These are phyloP conservation scores for Graphilbum sp. DNA, from an alignment of 2,329 filamentous ascomycete species.

Conservation along the genomic window DNA sequence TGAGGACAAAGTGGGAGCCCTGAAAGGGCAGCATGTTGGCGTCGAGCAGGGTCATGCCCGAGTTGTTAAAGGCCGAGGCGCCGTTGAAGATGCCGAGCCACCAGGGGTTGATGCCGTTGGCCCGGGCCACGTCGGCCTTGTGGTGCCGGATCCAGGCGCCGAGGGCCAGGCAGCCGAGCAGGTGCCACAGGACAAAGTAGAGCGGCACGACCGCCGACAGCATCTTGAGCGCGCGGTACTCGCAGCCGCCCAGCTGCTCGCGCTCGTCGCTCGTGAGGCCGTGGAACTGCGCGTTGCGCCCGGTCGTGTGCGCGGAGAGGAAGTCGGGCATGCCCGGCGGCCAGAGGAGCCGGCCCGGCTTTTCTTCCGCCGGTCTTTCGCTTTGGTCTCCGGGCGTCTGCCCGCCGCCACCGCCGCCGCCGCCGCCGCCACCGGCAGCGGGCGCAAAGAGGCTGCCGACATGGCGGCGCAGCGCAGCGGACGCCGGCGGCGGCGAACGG, in stretches of 20 bases:
- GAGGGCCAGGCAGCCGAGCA: constrained; percentile 40
- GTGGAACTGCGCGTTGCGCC: constrained; percentile 38
- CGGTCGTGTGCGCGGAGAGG: constrained; percentile 21
- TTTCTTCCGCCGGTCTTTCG: not conserved
- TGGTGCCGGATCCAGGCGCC: constrained; percentile 43
- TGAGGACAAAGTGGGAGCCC: constrained; percentile 30
- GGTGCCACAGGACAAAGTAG: constrained; percentile 43
- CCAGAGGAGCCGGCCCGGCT: constrained; percentile 2
- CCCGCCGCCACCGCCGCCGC: constrained; percentile 1
- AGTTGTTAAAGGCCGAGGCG: constrained; percentile 54
- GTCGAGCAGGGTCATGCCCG: constrained; percentile 52
- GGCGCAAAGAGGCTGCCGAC: too few species aligned
- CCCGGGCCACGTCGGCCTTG: constrained; percentile 27
- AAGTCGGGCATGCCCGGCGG: constrained; percentile 15
- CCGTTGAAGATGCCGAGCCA: constrained; percentile 55
- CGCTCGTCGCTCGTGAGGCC: constrained; percentile 35
- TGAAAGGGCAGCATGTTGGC: constrained; percentile 49
- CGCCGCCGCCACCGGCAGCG: too few species aligned
- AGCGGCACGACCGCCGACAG: constrained; percentile 41
- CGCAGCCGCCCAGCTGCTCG: constrained; percentile 42
- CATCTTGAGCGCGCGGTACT: constrained; percentile 45
- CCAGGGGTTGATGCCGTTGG: constrained; percentile 47
- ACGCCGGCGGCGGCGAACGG: too few species aligned
- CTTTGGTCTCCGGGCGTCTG: too few species aligned
- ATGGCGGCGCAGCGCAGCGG: too few species aligned